Evolutionary conservation across 2,329 filamentous ascomycete species (phyloP).

Genomic region (Talaromyces pinophilus): DNA sequence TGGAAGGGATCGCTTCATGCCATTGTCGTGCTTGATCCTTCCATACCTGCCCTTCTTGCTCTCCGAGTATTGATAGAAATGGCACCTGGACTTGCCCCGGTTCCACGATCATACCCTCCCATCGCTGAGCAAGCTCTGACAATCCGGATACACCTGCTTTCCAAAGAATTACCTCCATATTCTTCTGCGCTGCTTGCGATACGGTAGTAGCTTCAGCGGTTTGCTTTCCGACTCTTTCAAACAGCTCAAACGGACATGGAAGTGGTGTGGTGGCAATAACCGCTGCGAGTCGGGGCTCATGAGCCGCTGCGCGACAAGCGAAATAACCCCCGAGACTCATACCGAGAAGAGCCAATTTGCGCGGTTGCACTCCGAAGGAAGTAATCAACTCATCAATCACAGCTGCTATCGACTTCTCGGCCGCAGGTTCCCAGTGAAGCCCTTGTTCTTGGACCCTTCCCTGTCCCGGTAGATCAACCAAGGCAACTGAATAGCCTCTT

Average conservation of each 20-base stretch:
- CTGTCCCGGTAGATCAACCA: not conserved
- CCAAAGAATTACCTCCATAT: not conserved
- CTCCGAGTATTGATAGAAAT: conserved; percentile 6
- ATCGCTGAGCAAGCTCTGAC: not conserved
- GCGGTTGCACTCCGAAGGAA: not conserved
- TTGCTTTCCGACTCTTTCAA: not conserved
- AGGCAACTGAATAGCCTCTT: not conserved
- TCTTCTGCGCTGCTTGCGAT: not conserved
- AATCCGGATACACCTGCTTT: not conserved
- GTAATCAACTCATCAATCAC: not conserved
- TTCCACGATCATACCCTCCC: not conserved
- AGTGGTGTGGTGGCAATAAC: not conserved
- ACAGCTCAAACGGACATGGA: not conserved
- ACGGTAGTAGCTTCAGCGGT: not conserved
- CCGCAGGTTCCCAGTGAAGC: not conserved
- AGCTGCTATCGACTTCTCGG: not conserved
- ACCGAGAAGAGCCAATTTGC: not conserved
- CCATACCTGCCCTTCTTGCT: conserved; percentile 7
- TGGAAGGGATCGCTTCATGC: conserved; percentile 2
- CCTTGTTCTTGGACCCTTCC: not conserved
- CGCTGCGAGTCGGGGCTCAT: not conserved
- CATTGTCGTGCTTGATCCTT: not conserved
- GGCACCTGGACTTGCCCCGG: not conserved
- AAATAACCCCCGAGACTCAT: not conserved
- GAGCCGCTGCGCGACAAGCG: not conserved